Conservation (phyloP, 208 protist genomes). For the Crithidia expoeki region DNA sequence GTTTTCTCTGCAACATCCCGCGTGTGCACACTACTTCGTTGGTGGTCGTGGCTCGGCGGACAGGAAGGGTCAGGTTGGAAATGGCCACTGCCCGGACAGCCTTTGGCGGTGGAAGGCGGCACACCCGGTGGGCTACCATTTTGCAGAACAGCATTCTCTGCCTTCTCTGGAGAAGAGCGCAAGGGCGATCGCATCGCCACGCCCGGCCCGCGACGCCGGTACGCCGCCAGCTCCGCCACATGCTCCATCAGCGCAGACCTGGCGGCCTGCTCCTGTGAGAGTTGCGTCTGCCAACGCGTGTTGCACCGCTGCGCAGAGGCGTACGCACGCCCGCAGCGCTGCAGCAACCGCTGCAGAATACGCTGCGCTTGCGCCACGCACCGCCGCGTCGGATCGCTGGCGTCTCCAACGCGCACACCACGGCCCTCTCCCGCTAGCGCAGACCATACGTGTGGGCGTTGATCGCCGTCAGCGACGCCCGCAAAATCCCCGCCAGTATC, state of each 20-base stretch:
- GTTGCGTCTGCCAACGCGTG: slow-evolving; percentile 22
- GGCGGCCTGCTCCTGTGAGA: slow-evolving; percentile 20
- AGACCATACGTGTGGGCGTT: background rate
- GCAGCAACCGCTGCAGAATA: slow-evolving; percentile 26
- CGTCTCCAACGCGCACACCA: too few species aligned
- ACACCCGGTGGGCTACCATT: too few species aligned
- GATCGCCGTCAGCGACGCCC: background rate
- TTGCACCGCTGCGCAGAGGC: slow-evolving; percentile 22
- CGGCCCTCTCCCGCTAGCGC: background rate
- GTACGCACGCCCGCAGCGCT: slow-evolving; percentile 30
- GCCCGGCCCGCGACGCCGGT: slow-evolving; percentile 1
- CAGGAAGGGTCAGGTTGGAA: too few species aligned
- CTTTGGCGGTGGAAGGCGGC: too few species aligned
- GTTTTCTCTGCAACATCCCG: background rate
- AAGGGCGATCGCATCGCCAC: background rate
- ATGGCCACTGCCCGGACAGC: too few species aligned
- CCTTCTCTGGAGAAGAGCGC: background rate
- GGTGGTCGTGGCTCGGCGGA: too few species aligned
- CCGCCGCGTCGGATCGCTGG: slow-evolving; percentile 12
- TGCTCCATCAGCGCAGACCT: slow-evolving; percentile 23
- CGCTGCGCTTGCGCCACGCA: slow-evolving; percentile 9
- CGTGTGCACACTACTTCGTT: too few species aligned
- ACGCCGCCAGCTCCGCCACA: slow-evolving; percentile 24
- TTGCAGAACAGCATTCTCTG: background rate
- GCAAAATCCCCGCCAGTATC: background rate